Base-by-base conservation (phyloP, 768 basidiomycete genomes). In the Gloeostereum incarnatum region DNA sequence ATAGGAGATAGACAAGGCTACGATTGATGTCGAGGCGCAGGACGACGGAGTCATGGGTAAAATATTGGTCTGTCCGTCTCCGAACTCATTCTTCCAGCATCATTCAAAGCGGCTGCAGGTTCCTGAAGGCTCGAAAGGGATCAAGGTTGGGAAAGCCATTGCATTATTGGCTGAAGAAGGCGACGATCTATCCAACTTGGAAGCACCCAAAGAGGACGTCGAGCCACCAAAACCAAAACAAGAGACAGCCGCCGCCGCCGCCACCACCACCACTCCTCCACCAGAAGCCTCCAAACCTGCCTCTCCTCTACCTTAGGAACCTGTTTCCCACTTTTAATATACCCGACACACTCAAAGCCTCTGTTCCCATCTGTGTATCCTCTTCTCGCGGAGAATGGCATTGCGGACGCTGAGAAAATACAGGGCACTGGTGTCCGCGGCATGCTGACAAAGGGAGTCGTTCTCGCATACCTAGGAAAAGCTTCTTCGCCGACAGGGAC, bases 21-120 rank as follows among this genome's bases (percentile, higher is more conserved):
- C 91, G 2, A 96, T 98, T 53, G 96, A 99, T 57, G 94, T 99
- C 5, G 96, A 99, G 62, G 92, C 96, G 10, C 93, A 93, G 60
- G 94, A 97, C 21, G 93, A 98, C 51, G 96, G 96, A 46, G 60
- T 98, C 11, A 61, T 99, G 54, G 93, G 84, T 39, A 97, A 89
- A 67, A 94, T 98, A 46, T 49, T 99, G 51, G 92, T 92, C 52
- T 38, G 83, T 63, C 22, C 27, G 31, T 31, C 19, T 24, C 40
- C 16, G 9, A 17, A 10, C 11, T 8, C n/a, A 10, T 5, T 21
- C 13, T 35, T 14, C 4, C 19, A 29, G 3, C 11, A 14, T 34
- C 33, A 29, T 20, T 16, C 27, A 16, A 19, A 32, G 14, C 22
- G 34, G 20, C 6, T 23, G 10, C 57, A 91, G 88, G 58, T 68